Base-by-base conservation (phyloP, 257 asterid species). In the Petrea volubilis region DNA sequence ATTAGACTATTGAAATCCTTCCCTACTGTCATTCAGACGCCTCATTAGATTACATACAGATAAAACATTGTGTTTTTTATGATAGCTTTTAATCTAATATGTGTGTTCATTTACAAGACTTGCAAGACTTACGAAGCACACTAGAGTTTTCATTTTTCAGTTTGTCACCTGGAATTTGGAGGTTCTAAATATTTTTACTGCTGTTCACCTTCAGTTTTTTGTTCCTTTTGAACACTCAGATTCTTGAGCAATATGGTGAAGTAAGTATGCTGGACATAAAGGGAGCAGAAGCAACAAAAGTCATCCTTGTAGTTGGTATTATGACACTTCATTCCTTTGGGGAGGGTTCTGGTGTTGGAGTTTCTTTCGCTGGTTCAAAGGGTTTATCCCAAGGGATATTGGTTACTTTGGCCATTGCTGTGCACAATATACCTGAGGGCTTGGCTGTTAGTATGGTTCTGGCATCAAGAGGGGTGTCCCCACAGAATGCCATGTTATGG, bases 241-340 rank as follows among this genome's bases (percentile, higher is more conserved):
- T 90, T 67, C 96, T 95, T 66, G 99, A 95, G 84, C 97, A 85
- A 80, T 95, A 90, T 69, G 98, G 98, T 38, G 99, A 95, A 85
- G 89, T 95, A 68, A 95, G 98, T 79, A 95, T 95, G 99, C 78
- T 95, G 86, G 99, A 95, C 83, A 90, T 95, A 70, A 95, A 95
- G 84, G 99, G 99, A 78, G 98, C 98, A 38, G 99, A 95, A 31
- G 99, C 99, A 76, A 72, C 97, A 71, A 95, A 95, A 84, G 94
- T 80, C 33, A 86, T 95, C 77, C 97, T 95, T 73, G 97, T 95
- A 24, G 96, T 95, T 70, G 99, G 99, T 27, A 95, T 95, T 60
- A 95, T 95, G 98, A 95, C 98, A 23, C 98, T 95, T 72, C 99
- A 95, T 87, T 95, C 99, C 69, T 90, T 95, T 71, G 99, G 99